phyloP scores from a whole-genome alignment of 306 rosid species.

The Quercus alba region DNA sequence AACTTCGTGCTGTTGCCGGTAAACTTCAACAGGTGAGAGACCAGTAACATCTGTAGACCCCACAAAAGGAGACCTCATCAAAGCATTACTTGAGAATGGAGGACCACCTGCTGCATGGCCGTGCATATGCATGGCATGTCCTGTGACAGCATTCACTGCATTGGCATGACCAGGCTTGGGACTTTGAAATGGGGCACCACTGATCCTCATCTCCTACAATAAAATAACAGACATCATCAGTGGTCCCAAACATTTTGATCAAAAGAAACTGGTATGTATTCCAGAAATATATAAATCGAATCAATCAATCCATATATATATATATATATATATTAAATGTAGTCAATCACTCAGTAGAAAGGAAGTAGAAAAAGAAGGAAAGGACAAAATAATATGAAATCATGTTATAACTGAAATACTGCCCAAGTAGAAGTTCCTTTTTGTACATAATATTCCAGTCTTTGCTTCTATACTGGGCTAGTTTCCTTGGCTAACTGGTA shows the following conservation, averaged over 20 bases:
- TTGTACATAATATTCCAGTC: too few species aligned
- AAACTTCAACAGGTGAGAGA: slow-evolving; percentile 78
- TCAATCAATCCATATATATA: background rate
- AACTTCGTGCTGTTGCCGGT: slow-evolving; percentile 90
- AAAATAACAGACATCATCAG: slow-evolving; percentile 17
- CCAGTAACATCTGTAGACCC: slow-evolving; percentile 56
- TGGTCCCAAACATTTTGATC: background rate
- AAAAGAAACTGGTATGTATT: background rate
- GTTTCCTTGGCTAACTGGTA: too few species aligned
- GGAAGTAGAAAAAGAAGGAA: background rate
- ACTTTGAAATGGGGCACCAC: slow-evolving; percentile 60
- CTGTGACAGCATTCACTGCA: slow-evolving; percentile 58
- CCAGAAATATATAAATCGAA: background rate
- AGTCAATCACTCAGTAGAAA: too few species aligned
- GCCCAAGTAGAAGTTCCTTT: too few species aligned
- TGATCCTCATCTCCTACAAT: slow-evolving; percentile 65
- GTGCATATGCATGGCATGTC: slow-evolving; percentile 55
- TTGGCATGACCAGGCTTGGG: slow-evolving; percentile 44
- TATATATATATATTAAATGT: too few species aligned
- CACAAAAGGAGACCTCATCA: slow-evolving; percentile 51
- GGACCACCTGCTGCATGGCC: slow-evolving; percentile 58
- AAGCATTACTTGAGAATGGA: slow-evolving; percentile 50
- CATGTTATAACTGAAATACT: background rate
- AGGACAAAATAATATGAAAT: too few species aligned
- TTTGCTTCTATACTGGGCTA: too few species aligned